Evolutionary conservation across 108 stramenopile species (phyloP), one percentile per base, ranked within the genome.

Genomic region (Pseudonitzschia multiseries): DNA sequence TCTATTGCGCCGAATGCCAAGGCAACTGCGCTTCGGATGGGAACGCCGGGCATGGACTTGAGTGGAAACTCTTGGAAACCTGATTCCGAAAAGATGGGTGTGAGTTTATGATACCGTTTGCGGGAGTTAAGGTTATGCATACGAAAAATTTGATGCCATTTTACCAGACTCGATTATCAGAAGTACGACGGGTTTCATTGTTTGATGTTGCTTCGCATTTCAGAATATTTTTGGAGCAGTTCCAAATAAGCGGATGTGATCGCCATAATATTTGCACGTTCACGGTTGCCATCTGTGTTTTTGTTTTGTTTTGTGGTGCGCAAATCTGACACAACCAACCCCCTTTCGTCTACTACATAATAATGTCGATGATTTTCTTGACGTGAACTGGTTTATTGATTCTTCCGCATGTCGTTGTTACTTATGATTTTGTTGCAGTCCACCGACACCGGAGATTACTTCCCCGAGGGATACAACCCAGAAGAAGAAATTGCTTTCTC

Each of bases 361-460:
- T 18, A 14, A 18, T 48, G 18, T 10, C 13, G 46, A 14, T 10
- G 12, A 48, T 48, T 3, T 10, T 48, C 46, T 48, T 14, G 46
- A 48, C 6, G 36, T 36, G 2, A 6, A 36, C 36, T 36, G 36
- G 36, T 2, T 36, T 6, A 5, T 6, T 6, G 36, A 36, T 36
- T 2, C 2, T 36, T 36, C 2, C 36, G 36, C 2, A 36, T 36
- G 22, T 21, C 22, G 28, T 56, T 73, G 1, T 3, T 33, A 17
- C 12, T 31, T 0, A 12, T 26, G 31, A 57, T 65, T 24, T 20
- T 73, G 40, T 41, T 31, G 21, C 76, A 84, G 80, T 81, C 85
- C 9, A 90, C 89, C 1, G 92, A 93, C 72, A 88, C 87, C 20
- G 89, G 89, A 22, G 92, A 93, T 70, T 93, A 83, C 80, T 91